phyloP scores from a whole-genome alignment of 1,284 basidiomycete genomes.

The Pyrrhoderma noxium region DNA sequence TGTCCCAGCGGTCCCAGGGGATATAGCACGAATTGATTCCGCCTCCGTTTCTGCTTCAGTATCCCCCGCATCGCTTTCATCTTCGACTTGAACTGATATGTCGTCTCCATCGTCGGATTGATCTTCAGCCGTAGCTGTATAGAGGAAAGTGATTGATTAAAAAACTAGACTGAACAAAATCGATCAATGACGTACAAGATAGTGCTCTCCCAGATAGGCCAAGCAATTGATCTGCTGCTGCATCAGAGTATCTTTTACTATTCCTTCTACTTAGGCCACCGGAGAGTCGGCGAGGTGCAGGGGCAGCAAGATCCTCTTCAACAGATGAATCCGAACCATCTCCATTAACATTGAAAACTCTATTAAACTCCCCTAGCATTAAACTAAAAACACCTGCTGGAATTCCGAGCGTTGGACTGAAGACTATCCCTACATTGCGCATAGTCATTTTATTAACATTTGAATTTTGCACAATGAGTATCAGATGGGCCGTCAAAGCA shows the following conservation, averaged over 20 bases:
- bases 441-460: slow-evolving; percentile 97
- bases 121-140: slow-evolving; percentile 45
- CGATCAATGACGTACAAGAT: slow-evolving; percentile 40
- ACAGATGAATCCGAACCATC: slow-evolving; percentile 34
- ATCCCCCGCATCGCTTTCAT: slow-evolving; percentile 40
- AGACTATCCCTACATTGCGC: slow-evolving; percentile 97
- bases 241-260: slow-evolving; percentile 71
- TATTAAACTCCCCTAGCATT: slow-evolving; percentile 87
- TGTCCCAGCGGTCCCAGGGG: slow-evolving; percentile 33
- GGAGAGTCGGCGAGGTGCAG: slow-evolving; percentile 27
- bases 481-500: slow-evolving; percentile 91
- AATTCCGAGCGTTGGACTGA: slow-evolving; percentile 91
- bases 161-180: not conserved
- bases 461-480: slow-evolving; percentile 89
- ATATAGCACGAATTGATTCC: slow-evolving; percentile 36
- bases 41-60: slow-evolving; percentile 47
- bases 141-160: too few relatives aligned
- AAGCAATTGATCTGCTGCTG: slow-evolving; percentile 69
- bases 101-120: slow-evolving; percentile 65
- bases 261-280: slow-evolving; percentile 49
- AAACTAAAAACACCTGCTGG: slow-evolving; percentile 92
- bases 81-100: slow-evolving; percentile 58
- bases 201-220: slow-evolving; percentile 64
- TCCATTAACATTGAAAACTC: slow-evolving; percentile 73
- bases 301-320: slow-evolving; percentile 30